Conservation (phyloP, 805 yeast genomes). For the Blastobotrys muscicola region DNA sequence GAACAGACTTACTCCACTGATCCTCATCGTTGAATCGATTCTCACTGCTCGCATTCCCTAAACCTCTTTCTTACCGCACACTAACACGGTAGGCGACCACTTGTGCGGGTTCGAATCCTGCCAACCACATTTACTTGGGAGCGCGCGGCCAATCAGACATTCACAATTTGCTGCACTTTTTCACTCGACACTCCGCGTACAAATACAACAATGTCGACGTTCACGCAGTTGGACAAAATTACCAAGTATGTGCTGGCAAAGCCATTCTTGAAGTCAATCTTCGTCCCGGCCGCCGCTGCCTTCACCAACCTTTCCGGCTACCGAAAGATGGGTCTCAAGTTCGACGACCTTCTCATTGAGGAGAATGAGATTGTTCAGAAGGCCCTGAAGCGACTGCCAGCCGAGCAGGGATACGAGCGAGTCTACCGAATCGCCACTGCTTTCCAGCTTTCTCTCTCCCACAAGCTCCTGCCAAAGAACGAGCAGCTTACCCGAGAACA, state of each 20-base stretch:
- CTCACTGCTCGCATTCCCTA: too few species aligned
- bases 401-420: slow-evolving; percentile 78
- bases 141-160: too few species aligned
- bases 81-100: too few species aligned
- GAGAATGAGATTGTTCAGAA: slow-evolving; percentile 81
- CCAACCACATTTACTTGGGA: too few species aligned
- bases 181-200: not conserved
- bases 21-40: too few species aligned
- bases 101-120: too few species aligned
- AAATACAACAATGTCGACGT: slow-evolving; percentile 26
- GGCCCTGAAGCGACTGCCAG: slow-evolving; percentile 82
- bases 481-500: slow-evolving; percentile 69
- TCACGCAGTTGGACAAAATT: slow-evolving; percentile 30
- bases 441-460: slow-evolving; percentile 76
- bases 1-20: too few species aligned
- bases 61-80: too few species aligned
- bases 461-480: slow-evolving; percentile 72
- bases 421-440: slow-evolving; percentile 88
- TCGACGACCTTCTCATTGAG: slow-evolving; percentile 80
- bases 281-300: slow-evolving; percentile 70
- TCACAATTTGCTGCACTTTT: not conserved
- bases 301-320: slow-evolving; percentile 76
- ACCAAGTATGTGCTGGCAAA: slow-evolving; percentile 70
- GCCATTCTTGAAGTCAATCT: slow-evolving; percentile 65
- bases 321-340: slow-evolving; percentile 85